Base-by-base conservation (phyloP, 139 green algal species). In the Chlorella sorokiniana region DNA sequence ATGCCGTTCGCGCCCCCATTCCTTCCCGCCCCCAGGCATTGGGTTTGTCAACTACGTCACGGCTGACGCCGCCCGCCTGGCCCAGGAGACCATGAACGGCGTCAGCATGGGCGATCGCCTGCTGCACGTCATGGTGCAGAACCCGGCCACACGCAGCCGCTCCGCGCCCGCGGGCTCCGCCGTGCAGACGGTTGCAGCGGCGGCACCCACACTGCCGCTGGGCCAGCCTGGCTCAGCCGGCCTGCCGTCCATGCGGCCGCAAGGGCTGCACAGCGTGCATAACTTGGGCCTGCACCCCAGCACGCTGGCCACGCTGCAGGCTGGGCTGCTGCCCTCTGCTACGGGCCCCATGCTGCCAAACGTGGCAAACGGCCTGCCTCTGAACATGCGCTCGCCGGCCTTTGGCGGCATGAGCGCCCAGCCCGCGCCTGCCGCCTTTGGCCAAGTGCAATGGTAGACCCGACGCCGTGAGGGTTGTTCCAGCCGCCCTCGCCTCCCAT, bases 21-120 rank as follows among this genome's bases (percentile, higher is more conserved):
- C n/a, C n/a, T n/a, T n/a, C n/a, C n/a, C n/a, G n/a, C n/a, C n/a
- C 8, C 52, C 73, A 79, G 73, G 91, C 31, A 86, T 95, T 1
- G 91, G 89, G 4, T 94, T 94, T 76, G 87, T 95, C 35, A 95
- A 93, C 80, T 95, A 90, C 62, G 70, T 40, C 10, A 85, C 89
- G 72, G 44, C 33, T 1, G 64, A 83, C 37, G 77, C 74, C 1
- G 91, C 90, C 14, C 54, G 64, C n/a, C 69, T 63, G 44, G 90
- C 90, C 3, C 75, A 91, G 23, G 59, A 86, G 35, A 52, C 79
- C n/a, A 79, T 94, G 82, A 85, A 90, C 67, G 89, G 89, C 69
- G 76, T 86, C 20, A 73, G 61, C 54, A 71, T 89, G 38, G 86
- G 84, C 51, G 87, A 81, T 25, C 81, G 73, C 37, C 76, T 81